Evolutionary conservation across 257 asterid species (phyloP), one percentile per base, ranked within the genome.

Genomic region (Echites panduratus): DNA sequence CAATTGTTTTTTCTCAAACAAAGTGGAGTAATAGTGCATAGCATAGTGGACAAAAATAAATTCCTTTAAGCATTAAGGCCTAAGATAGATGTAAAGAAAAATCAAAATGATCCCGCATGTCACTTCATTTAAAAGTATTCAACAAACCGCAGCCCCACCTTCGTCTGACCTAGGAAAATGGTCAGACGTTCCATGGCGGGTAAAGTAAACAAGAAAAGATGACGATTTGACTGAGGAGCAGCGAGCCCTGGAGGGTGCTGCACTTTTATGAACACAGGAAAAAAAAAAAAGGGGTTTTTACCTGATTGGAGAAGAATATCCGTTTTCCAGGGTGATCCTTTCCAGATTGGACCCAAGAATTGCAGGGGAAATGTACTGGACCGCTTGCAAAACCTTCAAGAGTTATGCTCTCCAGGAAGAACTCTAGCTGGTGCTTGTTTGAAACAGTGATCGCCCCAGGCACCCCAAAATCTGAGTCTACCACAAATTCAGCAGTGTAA

Each of bases 311-410:
- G 80, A 92, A 95, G 89, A 95, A 91, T 40, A 95, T 67, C 72
- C 97, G 90, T 69, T 84, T 85, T 7, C 84, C 90, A 70, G 93
- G 95, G 74, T 88, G 90, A 79, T 88, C 82, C 78, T 84, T 94
- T 75, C 62, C 77, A 72, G 97, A 79, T 74, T 92, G 99, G 49
- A 95, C 97, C 98, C 96, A 92, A 26, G 98, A 91, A 72, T 89
- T 84, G 78, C 98, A 89, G 77, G 99, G 90, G 53, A 95, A 95
- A 72, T 91, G 95, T 29, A 92, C 84, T 3, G 97, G 90, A 13
- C 99, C 99, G 76, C 89, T 83, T 57, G 91, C 88, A 80, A 94
- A 90, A 2, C 97, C 99, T 74, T 95, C 96, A n/a, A 95, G 69
- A 3, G 91, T 87, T 38, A 95, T 90, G 66, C 96, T 90, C 76